A percentile compares a stretch with the other conserved stretches of the same genome.
Evolutionary conservation across 2,329 filamentous ascomycete genomes (phyloP).

Genomic region (Echinosphaeria canescens): DNA sequence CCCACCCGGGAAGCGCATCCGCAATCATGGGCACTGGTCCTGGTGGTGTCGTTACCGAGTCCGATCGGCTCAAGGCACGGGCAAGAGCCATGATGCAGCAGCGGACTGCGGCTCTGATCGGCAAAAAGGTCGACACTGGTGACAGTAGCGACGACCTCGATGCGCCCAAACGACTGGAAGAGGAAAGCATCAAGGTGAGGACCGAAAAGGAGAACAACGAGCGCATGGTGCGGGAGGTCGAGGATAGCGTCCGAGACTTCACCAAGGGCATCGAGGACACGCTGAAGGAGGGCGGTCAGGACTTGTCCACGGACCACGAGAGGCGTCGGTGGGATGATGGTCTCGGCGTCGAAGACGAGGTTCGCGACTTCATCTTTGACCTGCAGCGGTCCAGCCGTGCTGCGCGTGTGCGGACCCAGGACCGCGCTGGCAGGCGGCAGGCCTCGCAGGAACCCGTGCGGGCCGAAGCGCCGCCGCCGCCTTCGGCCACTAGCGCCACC

Average conservation of each 20-base stretch:
- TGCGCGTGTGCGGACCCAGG: constrained; percentile 41
- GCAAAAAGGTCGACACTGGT: constrained; percentile 45
- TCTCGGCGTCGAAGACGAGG: constrained; percentile 86
- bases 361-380: constrained; percentile 96
- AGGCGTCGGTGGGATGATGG: constrained; percentile 88
- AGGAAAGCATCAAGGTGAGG: constrained; percentile 62
- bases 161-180: constrained; percentile 68
- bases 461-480: constrained; percentile 18
- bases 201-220: constrained; percentile 88
- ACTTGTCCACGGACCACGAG: constrained; percentile 70
- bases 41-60: constrained; percentile 76
- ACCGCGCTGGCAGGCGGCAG: constrained; percentile 23
- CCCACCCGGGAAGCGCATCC: constrained; percentile 60
- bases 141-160: constrained; percentile 46
- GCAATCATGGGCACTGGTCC: constrained; percentile 83
- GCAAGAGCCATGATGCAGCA: constrained; percentile 99
- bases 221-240: constrained; percentile 88
- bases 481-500: constrained; percentile 28
- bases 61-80: constrained; percentile 81
- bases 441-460: constrained; percentile 19
- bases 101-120: constrained; percentile 76
- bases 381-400: constrained; percentile 71
- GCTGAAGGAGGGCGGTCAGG: constrained; percentile 61
- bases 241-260: constrained; percentile 87
- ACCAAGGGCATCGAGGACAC: constrained; percentile 66